Percentiles rank a stretch among this genome's conserved stretches.
phyloP scores from a whole-genome alignment of 129 eudicot genomes.

The Pittosporum tobira region DNA sequence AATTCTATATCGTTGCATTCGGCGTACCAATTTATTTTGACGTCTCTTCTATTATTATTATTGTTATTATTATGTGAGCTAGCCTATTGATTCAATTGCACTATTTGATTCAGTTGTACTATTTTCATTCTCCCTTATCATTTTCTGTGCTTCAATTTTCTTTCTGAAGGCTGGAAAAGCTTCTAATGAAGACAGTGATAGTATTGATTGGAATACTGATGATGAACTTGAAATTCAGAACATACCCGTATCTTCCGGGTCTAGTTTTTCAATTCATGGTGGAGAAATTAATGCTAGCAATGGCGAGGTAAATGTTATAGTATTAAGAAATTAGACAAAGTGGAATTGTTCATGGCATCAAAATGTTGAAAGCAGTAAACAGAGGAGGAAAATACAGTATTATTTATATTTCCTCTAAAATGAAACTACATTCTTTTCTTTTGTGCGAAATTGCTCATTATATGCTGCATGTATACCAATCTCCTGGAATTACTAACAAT shows the following conservation, averaged over 20 bases:
- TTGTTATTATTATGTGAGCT: too few relatives aligned
- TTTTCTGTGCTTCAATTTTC: constrained; percentile 6
- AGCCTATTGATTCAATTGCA: neutral
- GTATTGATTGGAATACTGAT: constrained; percentile 67
- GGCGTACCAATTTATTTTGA: neutral
- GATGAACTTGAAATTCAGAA: constrained; percentile 55
- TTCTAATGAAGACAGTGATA: constrained; percentile 42
- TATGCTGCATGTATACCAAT: neutral
- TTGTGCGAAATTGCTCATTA: neutral
- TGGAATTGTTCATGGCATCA: neutral
- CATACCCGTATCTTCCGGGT: constrained; percentile 29
- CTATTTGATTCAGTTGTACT: neutral
- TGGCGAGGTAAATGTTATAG: constrained; percentile 38
- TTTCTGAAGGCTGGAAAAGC: constrained; percentile 38
- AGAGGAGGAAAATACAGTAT: neutral
- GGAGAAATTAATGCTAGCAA: constrained; percentile 24
- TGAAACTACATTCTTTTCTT: too few relatives aligned
- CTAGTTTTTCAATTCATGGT: constrained; percentile 22
- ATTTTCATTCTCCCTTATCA: neutral
- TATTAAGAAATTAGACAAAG: neutral
- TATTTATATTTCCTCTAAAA: neutral
- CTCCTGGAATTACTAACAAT: neutral
- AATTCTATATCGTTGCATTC: neutral
- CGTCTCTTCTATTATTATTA: neutral
- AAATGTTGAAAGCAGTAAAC: neutral